Evolutionary conservation across 306 rosid species (phyloP).

Genomic region (Citrullus colocynthis): DNA sequence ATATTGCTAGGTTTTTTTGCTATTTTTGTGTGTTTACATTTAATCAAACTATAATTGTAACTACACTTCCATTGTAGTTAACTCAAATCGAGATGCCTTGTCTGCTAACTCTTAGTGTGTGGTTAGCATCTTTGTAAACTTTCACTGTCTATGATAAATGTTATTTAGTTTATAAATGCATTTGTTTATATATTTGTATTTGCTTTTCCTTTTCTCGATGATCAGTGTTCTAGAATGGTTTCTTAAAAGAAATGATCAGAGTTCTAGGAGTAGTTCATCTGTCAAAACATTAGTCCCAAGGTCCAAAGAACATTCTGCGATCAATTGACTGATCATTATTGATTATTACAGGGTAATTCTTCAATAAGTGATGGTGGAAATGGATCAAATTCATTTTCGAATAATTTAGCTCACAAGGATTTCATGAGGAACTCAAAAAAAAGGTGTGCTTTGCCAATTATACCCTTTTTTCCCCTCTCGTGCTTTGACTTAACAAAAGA

Average conservation of each 20-base stretch:
- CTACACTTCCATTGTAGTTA: neutral
- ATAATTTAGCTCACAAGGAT: conserved; percentile 31
- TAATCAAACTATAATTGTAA: neutral
- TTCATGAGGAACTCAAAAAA: conserved; percentile 36
- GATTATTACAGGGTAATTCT: conserved; percentile 39
- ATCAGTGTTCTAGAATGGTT: neutral
- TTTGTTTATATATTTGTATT: neutral
- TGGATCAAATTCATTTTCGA: conserved; percentile 36
- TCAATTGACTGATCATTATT: neutral
- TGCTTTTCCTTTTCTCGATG: neutral
- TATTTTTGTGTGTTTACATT: neutral
- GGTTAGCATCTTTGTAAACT: neutral
- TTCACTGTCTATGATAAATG: neutral
- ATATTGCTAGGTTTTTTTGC: neutral
- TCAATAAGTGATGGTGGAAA: conserved; percentile 18
- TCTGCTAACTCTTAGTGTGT: neutral
- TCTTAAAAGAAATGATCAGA: neutral
- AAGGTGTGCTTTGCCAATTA: conserved; percentile 40
- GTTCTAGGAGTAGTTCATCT: neutral
- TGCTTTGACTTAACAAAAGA: neutral
- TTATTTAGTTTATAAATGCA: neutral
- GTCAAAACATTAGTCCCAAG: neutral
- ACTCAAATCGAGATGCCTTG: neutral
- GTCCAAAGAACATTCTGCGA: conserved; percentile 3
- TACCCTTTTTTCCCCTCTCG: neutral